phyloP scores from a whole-genome alignment of 805 yeast genomes.

The Grigorovia humatica region DNA sequence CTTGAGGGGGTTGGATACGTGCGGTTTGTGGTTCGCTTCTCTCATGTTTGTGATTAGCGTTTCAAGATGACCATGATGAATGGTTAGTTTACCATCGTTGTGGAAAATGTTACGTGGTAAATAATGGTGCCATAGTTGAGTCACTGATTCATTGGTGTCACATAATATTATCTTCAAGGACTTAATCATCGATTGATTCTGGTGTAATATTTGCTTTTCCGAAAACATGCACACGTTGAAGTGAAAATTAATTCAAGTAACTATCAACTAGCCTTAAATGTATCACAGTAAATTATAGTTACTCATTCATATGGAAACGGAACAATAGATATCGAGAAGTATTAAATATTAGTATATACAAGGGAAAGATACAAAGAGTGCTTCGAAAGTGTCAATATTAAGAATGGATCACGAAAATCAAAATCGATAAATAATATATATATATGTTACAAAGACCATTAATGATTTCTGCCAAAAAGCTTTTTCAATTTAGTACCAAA shows the following conservation, averaged over 20 bases:
- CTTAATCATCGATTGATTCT: background rate
- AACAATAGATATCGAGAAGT: too few relatives aligned
- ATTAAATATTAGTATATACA: too few relatives aligned
- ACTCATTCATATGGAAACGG: too few relatives aligned
- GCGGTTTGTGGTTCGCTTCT: background rate
- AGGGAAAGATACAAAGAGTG: too few relatives aligned
- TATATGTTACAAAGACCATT: background rate
- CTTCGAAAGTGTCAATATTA: too few relatives aligned
- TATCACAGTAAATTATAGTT: too few relatives aligned
- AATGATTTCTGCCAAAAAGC: slow-evolving; percentile 31
- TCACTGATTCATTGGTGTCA: slow-evolving; percentile 14
- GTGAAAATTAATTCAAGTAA: too few relatives aligned
- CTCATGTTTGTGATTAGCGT: slow-evolving; percentile 4
- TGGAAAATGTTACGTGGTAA: slow-evolving; percentile 5
- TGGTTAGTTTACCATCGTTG: slow-evolving; percentile 5
- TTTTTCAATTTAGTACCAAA: slow-evolving; percentile 33
- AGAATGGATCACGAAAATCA: too few relatives aligned
- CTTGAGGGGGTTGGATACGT: background rate
- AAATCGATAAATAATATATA: background rate
- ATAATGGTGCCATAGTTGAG: slow-evolving; percentile 10
- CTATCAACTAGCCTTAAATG: too few relatives aligned
- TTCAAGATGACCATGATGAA: slow-evolving; percentile 11
- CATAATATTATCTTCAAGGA: slow-evolving; percentile 12
- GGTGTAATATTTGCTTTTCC: background rate
- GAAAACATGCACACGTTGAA: too few relatives aligned